Evolutionary conservation across 441 rosid genomes (phyloP), one percentile per base, ranked within the genome.

Genomic region (Aleurites moluccanus): DNA sequence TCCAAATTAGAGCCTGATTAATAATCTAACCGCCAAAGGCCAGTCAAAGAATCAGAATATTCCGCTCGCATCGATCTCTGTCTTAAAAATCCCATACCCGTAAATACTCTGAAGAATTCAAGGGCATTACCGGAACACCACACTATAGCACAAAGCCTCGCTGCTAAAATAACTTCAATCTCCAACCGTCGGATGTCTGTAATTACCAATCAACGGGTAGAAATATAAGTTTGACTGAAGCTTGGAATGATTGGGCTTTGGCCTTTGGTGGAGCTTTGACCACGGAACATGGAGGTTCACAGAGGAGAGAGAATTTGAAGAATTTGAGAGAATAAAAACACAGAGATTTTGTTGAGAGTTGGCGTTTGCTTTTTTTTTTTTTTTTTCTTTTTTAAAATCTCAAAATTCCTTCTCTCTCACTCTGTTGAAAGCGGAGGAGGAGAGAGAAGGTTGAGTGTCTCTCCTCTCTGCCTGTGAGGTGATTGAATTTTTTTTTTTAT

Each of bases 201-300:
- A 14, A 67, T 53, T 68, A 77, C 67, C 28, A 5, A 72, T 74
- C 70, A 27, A 84, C 81, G 84, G 82, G 25, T 45, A 3, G 16
- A 14, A 75, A 64, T 74, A 20, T 1, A 4, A 0, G 80, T 83
- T 85, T 85, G 91, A 83, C 89, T 72, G 75, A 67, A 64, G 77
- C 33, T 23, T 53, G 69, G 69, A 82, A 83, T 81, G 88, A 83
- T 85, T 84, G 88, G 87, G 65, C 50, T 72, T 73, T 70, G 61
- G 64, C 64, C 49, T 35, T 18, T 27, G 84, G 80, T 86, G 52
- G 60, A 79, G 77, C 79, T 84, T 88, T 88, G 90, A 88, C 90
- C 89, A 72, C 45, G 71, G 79, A 72, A 68, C 76, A 56, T 20
- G 67, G 78, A 67, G 78, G 65, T 67, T 40, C 77, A 70, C 42